Evolutionary conservation across 176 grass and related monocot genomes (phyloP).

Genomic region (Thinopyrum elongatum): DNA sequence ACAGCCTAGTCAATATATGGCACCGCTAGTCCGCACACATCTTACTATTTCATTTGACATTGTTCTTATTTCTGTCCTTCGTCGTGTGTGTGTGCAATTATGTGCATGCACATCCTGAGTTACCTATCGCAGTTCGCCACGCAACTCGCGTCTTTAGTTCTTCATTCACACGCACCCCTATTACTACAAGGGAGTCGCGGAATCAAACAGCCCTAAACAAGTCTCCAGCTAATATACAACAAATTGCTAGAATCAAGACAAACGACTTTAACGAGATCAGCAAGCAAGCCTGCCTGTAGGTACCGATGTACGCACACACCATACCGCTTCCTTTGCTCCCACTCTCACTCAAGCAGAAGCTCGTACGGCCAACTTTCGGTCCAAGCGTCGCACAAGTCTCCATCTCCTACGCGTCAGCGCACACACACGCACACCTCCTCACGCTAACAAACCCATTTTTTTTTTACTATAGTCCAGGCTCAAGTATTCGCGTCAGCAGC

Average conservation of each 20-base stretch:
- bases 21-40: not conserved
- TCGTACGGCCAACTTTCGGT: conserved; percentile 15
- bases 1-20: not conserved
- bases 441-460: not conserved
- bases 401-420: not conserved
- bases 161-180: not conserved
- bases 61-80: not conserved
- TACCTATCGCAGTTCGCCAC: not conserved
- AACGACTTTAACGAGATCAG: not conserved
- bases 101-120: not conserved
- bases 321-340: conserved; percentile 23
- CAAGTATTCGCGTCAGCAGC: not conserved
- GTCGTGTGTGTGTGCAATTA: not conserved
- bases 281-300: not conserved
- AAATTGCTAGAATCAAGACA: not conserved
- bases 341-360: conserved; percentile 25
- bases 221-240: not conserved
- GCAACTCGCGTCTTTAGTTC: not conserved
- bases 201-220: not conserved
- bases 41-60: not conserved
- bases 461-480: not conserved
- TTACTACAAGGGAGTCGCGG: not conserved
- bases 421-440: not conserved
- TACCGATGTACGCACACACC: not conserved
- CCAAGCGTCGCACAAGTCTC: not conserved